phyloP scores from a whole-genome alignment of 768 basidiomycete genomes.

The Lactarius trivialis region DNA sequence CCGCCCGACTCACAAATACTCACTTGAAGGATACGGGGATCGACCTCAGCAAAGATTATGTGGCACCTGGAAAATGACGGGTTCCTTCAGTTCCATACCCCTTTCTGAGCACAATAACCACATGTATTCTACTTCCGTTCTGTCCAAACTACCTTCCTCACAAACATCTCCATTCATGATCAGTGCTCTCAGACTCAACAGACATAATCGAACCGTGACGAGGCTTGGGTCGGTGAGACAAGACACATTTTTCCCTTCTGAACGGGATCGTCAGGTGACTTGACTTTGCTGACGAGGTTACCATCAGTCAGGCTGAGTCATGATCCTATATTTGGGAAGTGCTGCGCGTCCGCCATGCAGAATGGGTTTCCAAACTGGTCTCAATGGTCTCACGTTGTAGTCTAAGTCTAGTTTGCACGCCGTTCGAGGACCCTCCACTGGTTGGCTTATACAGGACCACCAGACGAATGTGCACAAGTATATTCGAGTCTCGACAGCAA shows the following conservation, averaged over 20 bases:
- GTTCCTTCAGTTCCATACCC: background rate
- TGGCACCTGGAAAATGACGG: constrained; percentile 28
- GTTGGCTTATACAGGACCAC: background rate
- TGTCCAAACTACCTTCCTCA: background rate
- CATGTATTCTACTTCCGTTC: background rate
- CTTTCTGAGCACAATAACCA: background rate
- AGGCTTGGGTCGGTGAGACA: no score
- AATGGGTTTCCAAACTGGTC: no score
- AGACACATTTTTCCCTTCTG: no score
- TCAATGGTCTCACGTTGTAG: no score
- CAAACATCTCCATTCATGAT: background rate
- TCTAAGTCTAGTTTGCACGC: no score
- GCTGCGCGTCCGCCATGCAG: no score
- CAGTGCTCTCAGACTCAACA: background rate
- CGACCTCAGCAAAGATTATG: constrained; percentile 74
- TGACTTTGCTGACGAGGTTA: no score
- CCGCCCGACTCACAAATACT: constrained; percentile 80
- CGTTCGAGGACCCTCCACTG: no score
- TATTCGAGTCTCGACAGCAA: background rate
- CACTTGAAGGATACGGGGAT: constrained; percentile 75
- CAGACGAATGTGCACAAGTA: background rate
- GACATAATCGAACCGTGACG: no score
- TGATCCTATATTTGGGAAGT: no score
- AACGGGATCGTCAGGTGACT: no score
- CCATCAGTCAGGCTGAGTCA: no score